These are phyloP conservation scores for Capsella bursapastoris DNA, from an alignment of 345 rosid species.

Conservation along the genomic window DNA sequence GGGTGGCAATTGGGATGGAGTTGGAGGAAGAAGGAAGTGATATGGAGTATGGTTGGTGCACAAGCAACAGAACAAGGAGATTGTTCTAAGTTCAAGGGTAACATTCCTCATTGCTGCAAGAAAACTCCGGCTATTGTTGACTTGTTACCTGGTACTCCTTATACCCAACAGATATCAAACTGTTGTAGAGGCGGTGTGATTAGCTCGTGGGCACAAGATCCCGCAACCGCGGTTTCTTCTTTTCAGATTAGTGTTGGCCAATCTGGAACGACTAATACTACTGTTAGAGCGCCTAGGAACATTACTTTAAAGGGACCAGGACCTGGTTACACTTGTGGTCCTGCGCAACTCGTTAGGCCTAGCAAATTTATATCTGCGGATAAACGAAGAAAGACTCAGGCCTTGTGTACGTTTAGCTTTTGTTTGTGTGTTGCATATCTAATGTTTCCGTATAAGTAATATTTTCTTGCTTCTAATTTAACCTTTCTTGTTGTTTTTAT, in stretches of 20 bases:
- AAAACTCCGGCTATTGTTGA: slow-evolving; percentile 76
- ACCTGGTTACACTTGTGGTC: slow-evolving; percentile 87
- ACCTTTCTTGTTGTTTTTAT: slow-evolving; percentile 11
- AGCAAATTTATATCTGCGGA: slow-evolving; percentile 58
- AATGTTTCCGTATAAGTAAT: neutral
- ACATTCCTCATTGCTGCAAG: slow-evolving; percentile 86
- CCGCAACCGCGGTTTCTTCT: slow-evolving; percentile 62
- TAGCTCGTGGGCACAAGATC: slow-evolving; percentile 79
- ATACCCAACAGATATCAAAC: slow-evolving; percentile 68
- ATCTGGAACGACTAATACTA: slow-evolving; percentile 77
- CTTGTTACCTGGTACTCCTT: slow-evolving; percentile 81
- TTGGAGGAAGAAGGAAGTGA: slow-evolving; percentile 84
- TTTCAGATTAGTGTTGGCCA: slow-evolving; percentile 82
- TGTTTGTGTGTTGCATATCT: neutral
- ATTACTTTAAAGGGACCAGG: slow-evolving; percentile 80
- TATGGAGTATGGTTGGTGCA: slow-evolving; percentile 80
- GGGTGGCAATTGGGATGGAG: slow-evolving; percentile 91
- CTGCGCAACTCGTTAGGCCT: slow-evolving; percentile 61
- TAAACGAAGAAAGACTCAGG: slow-evolving; percentile 77
- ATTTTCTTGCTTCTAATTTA: slow-evolving; percentile 14
- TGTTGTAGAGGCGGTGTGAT: slow-evolving; percentile 94
- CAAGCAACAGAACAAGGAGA: slow-evolving; percentile 91
- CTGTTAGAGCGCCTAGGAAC: slow-evolving; percentile 75
- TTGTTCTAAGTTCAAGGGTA: slow-evolving; percentile 82
- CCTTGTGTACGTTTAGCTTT: slow-evolving; percentile 66